Evolutionary conservation across 345 rosid genomes (phyloP), one percentile per base, ranked within the genome.

Genomic region (Eutrema heterophyllum): DNA sequence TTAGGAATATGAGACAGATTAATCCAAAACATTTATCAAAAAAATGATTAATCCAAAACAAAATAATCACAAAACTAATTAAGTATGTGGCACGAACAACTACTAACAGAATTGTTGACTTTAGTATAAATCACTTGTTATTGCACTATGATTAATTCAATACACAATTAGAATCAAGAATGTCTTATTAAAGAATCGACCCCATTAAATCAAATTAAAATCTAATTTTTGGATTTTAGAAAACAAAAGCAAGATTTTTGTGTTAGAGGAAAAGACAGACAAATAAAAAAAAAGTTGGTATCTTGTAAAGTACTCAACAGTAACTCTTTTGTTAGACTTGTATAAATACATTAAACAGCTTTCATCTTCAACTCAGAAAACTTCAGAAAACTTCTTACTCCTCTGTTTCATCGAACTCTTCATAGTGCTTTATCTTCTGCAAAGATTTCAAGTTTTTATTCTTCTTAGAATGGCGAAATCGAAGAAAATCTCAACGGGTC

Each of bases 221-320:
- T 46, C 67, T 76, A 30, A 39, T 5, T 11, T 76, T 64, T 55
- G 54, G 61, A 76, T 54, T 64, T 64, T 39, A 70, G 11, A 64
- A 70, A 63, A 38, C 67, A 70, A 76, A 76, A 76, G 80, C 67
- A 67, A 58, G 72, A 66, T 66, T 49, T 68, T 68, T 61, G 35
- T 75, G 74, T 75, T 62, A 62, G 38, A 75, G 64, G 44, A 71
- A 77, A 71, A 65, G 72, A 58, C 62, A 71, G 77, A 77, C 77
- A 52, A 62, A 60, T 24, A 50, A 71, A 49, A 77, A 82, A 76
- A 79, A 83, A 73, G 83, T 62, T 53, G 72, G 85, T 90, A 84
- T 82, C 96, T 85, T 88, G 83, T 75, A 87, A 88, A 86, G 85
- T 87, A 85, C 96, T 81, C 87, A 64, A 61, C 57, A 63, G 72